Base-by-base conservation (phyloP, 164 flowering plant genomes). In the Stephania cephalantha region DNA sequence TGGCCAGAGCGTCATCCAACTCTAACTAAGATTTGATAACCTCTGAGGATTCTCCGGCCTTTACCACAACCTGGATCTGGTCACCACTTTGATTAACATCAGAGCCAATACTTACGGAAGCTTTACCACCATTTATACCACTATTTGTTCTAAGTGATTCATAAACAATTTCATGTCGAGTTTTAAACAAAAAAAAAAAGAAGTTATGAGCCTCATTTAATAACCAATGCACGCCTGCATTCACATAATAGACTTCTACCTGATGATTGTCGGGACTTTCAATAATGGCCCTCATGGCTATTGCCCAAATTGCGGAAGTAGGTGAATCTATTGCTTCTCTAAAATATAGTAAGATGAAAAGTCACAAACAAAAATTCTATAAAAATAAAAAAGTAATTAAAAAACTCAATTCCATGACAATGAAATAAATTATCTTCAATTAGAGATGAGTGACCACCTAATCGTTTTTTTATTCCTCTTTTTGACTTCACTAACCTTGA, bases 1-100 rank as follows among this genome's bases (percentile, higher is more conserved):
- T 48, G 61, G 84, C 84, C 25, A 77, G 63, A 58, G 76, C 84
- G 74, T 77, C 82, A 75, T 82, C 84, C 22, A 45, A 6, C 50
- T 63, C 78, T 46, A 79, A 46, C 71, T 82, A 82, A 30, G 77
- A 77, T 61, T 75, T 35, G 69, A 20, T 31, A 74, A 18, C 61
- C 25, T 72, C 68, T 1, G 75, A 72, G 46, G 79, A 61, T 22
- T 77, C 75, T 50, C 77, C 79, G 30, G n/a, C 69, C 10, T 44
- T 70, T 53, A 61, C 68, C 25, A 44, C 29, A 6, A 25, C 68
- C 46, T 11, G 53, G 35, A 42, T 74, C 31, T 75, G 45, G 15
- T 46, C 55, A 29, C 65, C 78, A 74, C 64, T 77, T 64, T 74
- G 79, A 64, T 35, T 65, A 18, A 25, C 25, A 25, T 25, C 25